Evolutionary conservation across 257 asterid species (phyloP).

Genomic region (Solanum lycopersicoides): DNA sequence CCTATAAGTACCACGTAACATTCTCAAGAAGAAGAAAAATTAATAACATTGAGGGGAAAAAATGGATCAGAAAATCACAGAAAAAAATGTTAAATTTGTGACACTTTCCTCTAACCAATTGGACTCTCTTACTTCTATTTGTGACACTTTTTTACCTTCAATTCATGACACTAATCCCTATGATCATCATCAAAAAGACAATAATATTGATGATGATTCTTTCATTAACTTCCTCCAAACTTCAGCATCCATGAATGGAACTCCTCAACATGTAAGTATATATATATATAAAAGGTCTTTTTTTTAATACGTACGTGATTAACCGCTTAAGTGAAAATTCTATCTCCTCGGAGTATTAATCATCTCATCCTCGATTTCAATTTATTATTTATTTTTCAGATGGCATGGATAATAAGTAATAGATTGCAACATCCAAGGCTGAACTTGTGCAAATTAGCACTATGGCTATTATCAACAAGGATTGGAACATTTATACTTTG

Average conservation of each 20-base stretch:
- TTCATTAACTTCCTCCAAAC: background rate
- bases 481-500: slow-evolving; percentile 50
- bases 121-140: background rate
- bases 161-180: background rate
- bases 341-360: background rate
- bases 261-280: background rate
- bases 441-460: slow-evolving; percentile 14
- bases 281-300: too few relatives aligned
- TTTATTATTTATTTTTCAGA: slow-evolving; percentile 7
- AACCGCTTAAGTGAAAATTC: background rate
- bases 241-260: background rate
- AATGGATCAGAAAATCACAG: background rate
- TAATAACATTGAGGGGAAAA: background rate
- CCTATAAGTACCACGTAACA: background rate
- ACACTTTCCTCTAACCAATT: background rate
- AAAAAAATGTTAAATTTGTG: background rate
- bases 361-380: background rate
- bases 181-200: background rate
- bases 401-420: slow-evolving; percentile 26
- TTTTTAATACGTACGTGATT: background rate
- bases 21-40: background rate
- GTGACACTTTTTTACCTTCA: background rate
- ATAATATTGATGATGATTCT: background rate
- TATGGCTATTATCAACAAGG: slow-evolving; percentile 50
- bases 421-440: slow-evolving; percentile 15